Evolutionary conservation across 805 yeast genomes (phyloP), one percentile per base, ranked within the genome.

Genomic region (Pichia pseudocactophila): DNA sequence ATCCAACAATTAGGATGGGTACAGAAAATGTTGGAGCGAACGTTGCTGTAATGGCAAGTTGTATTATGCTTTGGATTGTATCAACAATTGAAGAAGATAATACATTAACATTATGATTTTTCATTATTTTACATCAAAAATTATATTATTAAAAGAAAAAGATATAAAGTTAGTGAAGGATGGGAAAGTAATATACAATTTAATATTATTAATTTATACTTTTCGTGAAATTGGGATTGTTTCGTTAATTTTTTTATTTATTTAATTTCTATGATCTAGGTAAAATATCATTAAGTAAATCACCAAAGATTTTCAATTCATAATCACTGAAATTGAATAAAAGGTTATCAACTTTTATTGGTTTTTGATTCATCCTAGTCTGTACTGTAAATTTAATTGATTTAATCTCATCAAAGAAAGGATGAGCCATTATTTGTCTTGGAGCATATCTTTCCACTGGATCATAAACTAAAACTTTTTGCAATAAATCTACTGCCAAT

Each of bases 1-100:
- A 82, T 73, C 97, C 97, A 30, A 87, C 96, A 1, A 71, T 90
- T 41, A 90, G 92, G 4, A 88, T 92, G 96, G 98, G 97, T 15
- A 74, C 87, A 18, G 79, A 86, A 45, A 90, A 90, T 63, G 89
- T 92, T 33, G 73, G 82, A 18, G 79, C 86, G 36, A 87, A 89
- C 55, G 74, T 76, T 7, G 69, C 82, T 47, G 76, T 90, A 30
- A 83, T 90, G 87, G 65, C 86, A 53, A 87, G 97, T 66, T 89
- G 97, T 62, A 77, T 86, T 37, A 70, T 81, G 8, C 67, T 92
- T 54, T 92, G 98, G 98, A 68, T 90, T 41, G 87, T 96, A 18
- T 97, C 90, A 60, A 92, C 88, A 60, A 80, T 88, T 45, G 97
- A 92, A 61, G 97, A 92, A 57, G 97, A 90, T 62, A 90, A 89